phyloP scores from a whole-genome alignment of 176 grass and related monocot species.

The Areca catechu region DNA sequence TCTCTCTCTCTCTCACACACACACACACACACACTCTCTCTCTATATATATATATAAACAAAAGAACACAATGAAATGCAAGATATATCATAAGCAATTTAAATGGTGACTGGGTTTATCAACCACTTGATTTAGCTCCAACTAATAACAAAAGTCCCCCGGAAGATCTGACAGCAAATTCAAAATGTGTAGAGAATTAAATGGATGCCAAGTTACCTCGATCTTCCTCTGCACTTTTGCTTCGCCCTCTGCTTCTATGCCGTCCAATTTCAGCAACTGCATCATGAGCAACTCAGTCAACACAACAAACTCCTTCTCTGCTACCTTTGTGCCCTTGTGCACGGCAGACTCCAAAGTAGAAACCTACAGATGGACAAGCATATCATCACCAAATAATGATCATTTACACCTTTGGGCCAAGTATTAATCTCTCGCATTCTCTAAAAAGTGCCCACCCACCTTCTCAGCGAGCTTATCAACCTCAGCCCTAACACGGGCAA shows the following conservation, averaged over 20 bases:
- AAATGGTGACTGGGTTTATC: no score
- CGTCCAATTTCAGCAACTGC: slow-evolving; percentile 75
- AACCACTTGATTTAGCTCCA: no score
- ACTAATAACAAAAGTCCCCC: no score
- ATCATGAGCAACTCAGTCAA: slow-evolving; percentile 87
- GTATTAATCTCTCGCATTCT: no score
- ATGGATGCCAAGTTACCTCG: slow-evolving; percentile 40
- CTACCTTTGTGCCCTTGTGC: slow-evolving; percentile 48
- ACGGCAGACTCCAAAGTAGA: slow-evolving; percentile 58
- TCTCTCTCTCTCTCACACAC: no score
- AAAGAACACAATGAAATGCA: no score
- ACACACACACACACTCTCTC: no score
- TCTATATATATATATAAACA: no score
- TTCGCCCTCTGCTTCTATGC: slow-evolving; percentile 83
- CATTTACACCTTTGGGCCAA: no score
- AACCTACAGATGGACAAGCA: slow-evolving; percentile 27
- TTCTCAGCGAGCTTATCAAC: slow-evolving; percentile 63
- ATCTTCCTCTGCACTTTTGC: slow-evolving; percentile 77
- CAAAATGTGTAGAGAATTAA: neutral
- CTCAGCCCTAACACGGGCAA: slow-evolving; percentile 56
- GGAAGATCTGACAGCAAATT: no score
- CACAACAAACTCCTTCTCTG: slow-evolving; percentile 65
- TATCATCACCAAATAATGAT: no score
- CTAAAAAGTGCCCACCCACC: slow-evolving; percentile 27
- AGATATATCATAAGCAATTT: no score